phyloP scores from a whole-genome alignment of 305 asterid genomes.

The Fraxinus ornus region DNA sequence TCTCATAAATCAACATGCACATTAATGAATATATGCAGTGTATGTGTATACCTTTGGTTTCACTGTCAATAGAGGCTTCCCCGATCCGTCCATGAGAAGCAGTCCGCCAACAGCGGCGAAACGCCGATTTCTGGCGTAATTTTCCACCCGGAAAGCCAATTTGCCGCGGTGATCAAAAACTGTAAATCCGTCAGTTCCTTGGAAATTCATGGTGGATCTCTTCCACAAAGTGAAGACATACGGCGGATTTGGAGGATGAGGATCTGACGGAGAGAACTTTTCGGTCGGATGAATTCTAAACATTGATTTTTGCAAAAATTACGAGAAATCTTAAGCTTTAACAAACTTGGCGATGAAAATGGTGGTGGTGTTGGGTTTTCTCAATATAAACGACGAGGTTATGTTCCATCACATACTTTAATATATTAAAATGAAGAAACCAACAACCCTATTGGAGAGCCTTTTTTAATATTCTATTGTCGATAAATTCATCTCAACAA shows the following conservation, averaged over 20 bases:
- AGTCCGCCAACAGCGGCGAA: conserved; percentile 25
- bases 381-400: background rate
- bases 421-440: background rate
- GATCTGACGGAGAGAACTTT: background rate
- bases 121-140: conserved; percentile 31
- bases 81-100: conserved; percentile 44
- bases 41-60: conserved; percentile 34
- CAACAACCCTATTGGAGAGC: background rate
- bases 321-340: background rate
- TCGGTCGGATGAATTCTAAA: conserved; percentile 35
- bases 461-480: background rate
- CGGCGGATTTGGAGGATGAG: background rate
- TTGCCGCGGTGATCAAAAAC: conserved; percentile 33
- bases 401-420: background rate
- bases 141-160: conserved; percentile 40
- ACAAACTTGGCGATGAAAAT: background rate
- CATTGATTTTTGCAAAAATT: conserved; percentile 26
- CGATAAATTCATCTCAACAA: background rate
- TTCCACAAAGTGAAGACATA: conserved; percentile 41
- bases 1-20: background rate
- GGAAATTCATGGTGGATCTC: conserved; percentile 45
- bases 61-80: conserved; percentile 34
- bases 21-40: background rate
- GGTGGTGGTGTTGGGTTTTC: background rate
- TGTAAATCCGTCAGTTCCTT: conserved; percentile 46